Conservation (phyloP, 371 early-diverging fungal species). For the Actinomortierella ambigua region DNA sequence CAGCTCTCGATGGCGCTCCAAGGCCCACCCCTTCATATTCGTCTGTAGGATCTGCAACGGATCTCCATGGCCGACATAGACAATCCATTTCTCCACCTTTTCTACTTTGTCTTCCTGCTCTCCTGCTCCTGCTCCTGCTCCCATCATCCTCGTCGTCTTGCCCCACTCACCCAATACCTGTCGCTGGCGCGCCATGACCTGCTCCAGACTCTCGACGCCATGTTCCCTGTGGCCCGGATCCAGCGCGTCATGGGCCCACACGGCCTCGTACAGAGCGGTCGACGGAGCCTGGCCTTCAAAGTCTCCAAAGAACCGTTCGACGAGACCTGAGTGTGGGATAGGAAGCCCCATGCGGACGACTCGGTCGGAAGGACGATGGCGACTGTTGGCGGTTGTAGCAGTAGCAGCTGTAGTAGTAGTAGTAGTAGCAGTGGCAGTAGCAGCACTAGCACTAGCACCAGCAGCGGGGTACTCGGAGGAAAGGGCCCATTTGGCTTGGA, state of each 20-base stretch:
- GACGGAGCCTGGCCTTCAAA: constrained; percentile 36
- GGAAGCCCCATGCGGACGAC: no score
- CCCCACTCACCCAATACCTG: constrained; percentile 11
- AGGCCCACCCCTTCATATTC: constrained; percentile 39
- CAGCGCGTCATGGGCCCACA: constrained; percentile 23
- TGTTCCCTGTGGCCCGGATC: constrained; percentile 20
- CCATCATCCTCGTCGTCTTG: neutral
- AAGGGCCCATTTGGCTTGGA: neutral
- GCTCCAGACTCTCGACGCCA: constrained; percentile 32
- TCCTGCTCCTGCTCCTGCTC: neutral
- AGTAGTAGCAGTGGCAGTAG: no score
- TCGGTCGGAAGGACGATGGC: no score
- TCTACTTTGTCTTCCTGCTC: neutral
- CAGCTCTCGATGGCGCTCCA: constrained; percentile 33
- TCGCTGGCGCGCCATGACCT: constrained; percentile 19
- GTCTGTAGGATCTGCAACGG: constrained; percentile 41
- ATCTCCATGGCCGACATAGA: constrained; percentile 44
- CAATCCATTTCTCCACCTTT: constrained; percentile 11
- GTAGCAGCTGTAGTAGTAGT: no score
- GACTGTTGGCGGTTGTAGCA: no score
- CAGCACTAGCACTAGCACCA: no score
- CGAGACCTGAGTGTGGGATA: constrained; percentile 2
- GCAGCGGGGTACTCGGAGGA: no score
- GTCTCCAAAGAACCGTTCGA: constrained; percentile 44
- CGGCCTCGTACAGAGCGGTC: constrained; percentile 16